Percentiles rank a stretch among this genome's conserved stretches.
Conservation (phyloP, 306 rosid species). For the Cicer judaicum region DNA sequence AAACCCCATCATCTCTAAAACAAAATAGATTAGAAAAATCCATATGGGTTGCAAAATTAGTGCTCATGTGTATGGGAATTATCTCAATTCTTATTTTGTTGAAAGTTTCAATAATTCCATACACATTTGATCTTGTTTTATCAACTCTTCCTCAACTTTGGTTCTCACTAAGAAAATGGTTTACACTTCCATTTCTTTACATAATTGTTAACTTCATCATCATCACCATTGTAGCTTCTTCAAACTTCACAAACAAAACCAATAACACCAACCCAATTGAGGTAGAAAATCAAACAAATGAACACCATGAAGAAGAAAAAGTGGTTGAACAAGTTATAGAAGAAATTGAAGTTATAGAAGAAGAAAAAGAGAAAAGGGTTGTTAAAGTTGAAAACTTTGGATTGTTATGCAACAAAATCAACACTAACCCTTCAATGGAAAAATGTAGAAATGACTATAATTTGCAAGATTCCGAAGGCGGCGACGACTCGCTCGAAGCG, state of each 20-base stretch:
- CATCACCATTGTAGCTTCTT: constrained; percentile 68
- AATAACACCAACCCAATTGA: constrained; percentile 25
- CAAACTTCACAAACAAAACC: constrained; percentile 43
- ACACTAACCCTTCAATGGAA: constrained; percentile 41
- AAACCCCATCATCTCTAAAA: constrained; percentile 42
- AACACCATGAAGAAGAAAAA: constrained; percentile 39
- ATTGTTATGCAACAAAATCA: constrained; percentile 31
- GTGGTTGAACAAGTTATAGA: constrained; percentile 32
- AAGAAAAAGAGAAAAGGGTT: constrained; percentile 30
- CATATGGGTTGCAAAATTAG: constrained; percentile 57
- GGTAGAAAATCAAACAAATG: constrained; percentile 37
- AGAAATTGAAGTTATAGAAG: constrained; percentile 12
- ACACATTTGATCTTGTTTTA: constrained; percentile 49
- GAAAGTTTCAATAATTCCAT: constrained; percentile 69
- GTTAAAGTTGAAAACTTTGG: constrained; percentile 23
- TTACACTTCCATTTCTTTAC: constrained; percentile 66
- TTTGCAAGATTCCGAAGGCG: constrained; percentile 35
- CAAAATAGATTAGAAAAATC: constrained; percentile 59
- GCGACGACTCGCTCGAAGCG: constrained; percentile 52
- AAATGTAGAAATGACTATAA: constrained; percentile 37
- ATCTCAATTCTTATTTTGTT: constrained; percentile 59
- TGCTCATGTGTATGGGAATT: constrained; percentile 61
- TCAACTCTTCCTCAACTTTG: constrained; percentile 69
- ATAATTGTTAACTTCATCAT: constrained; percentile 77
- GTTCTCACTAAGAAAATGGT: constrained; percentile 56